These are phyloP conservation scores for Psilocybe tampanensis DNA, from an alignment of 768 basidiomycete genomes.

Conservation along the genomic window DNA sequence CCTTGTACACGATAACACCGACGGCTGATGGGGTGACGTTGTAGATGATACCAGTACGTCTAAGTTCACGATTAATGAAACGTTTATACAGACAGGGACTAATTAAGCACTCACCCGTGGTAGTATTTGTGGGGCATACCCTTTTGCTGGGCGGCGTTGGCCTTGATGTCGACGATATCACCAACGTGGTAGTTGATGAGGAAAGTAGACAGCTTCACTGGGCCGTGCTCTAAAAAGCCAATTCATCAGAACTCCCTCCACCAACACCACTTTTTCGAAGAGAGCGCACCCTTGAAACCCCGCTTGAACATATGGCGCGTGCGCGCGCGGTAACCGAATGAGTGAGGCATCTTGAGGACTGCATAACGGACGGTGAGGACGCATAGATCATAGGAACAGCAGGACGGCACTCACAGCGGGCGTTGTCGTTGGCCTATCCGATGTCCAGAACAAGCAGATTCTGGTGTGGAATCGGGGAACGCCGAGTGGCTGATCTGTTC, in stretches of 20 bases:
- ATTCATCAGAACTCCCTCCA: slow-evolving; percentile 12
- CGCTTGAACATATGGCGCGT: slow-evolving; percentile 99
- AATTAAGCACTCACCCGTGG: slow-evolving; percentile 72
- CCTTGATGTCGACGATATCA: slow-evolving; percentile 99
- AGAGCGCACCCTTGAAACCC: slow-evolving; percentile 88
- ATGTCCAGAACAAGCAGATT: slow-evolving; percentile 33
- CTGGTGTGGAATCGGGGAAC: slow-evolving; percentile 43
- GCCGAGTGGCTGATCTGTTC: slow-evolving; percentile 67
- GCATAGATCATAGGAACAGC: slow-evolving; percentile 6
- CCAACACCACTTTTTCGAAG: slow-evolving; percentile 6
- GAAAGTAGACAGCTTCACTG: slow-evolving; percentile 90
- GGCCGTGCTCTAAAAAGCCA: slow-evolving; percentile 75
- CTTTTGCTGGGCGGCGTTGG: slow-evolving; percentile 98
- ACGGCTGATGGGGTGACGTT: slow-evolving; percentile 96
- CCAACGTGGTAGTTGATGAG: slow-evolving; percentile 92
- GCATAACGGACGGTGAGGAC: slow-evolving; percentile 8
- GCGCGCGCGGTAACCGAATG: slow-evolving; percentile 99
- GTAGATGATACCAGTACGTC: slow-evolving; percentile 98
- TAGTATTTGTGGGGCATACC: slow-evolving; percentile 99
- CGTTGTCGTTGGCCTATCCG: slow-evolving; percentile 50
- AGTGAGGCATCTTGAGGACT: slow-evolving; percentile 96
- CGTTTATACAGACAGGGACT: not conserved
- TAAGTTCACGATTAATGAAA: slow-evolving; percentile 28
- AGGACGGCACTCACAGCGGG: slow-evolving; percentile 46
- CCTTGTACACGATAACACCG: slow-evolving; percentile 96